Percentiles rank a stretch among this genome's conserved stretches.
Evolutionary conservation across 2,329 filamentous ascomycete species (phyloP).

Genomic region (Fusarium papillatum): DNA sequence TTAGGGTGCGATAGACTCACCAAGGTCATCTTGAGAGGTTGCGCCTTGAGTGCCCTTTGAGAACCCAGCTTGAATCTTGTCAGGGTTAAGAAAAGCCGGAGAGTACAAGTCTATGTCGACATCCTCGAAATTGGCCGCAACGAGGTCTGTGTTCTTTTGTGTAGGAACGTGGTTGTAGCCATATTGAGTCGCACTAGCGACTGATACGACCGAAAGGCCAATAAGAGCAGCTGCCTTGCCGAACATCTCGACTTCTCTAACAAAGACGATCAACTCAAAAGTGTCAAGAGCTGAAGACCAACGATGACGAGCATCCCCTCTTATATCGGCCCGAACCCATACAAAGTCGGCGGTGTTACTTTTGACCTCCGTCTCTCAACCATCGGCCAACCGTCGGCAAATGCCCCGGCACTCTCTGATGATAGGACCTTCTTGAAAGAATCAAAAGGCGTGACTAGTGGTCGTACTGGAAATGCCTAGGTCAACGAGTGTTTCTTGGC

Average conservation of each 20-base stretch:
- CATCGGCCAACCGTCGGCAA: not conserved
- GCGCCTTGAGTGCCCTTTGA: conserved; percentile 32
- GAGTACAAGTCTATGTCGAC: conserved; percentile 26
- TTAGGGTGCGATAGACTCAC: not conserved
- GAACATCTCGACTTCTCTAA: conserved; percentile 1
- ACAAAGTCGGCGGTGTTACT: conserved; percentile 22
- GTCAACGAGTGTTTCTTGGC: conserved; percentile 26
- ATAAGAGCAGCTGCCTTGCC: not conserved
- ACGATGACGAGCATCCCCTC: not conserved
- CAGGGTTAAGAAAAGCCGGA: conserved; percentile 14
- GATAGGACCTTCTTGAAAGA: not conserved
- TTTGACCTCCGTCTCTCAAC: conserved; percentile 16
- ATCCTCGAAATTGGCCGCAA: conserved; percentile 35
- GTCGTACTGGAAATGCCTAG: not conserved
- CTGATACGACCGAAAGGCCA: conserved; percentile 12
- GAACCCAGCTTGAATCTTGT: conserved; percentile 15
- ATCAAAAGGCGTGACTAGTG: not conserved
- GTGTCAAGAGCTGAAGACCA: not conserved
- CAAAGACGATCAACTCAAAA: not conserved
- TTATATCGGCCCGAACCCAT: conserved; percentile 13
- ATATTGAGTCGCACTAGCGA: conserved; percentile 23
- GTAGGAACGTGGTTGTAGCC: conserved; percentile 29
- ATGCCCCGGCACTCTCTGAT: not conserved
- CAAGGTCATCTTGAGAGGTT: conserved; percentile 29
- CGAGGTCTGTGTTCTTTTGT: conserved; percentile 7